Base-by-base conservation (phyloP, 2,329 filamentous ascomycete genomes). In the Fusarium verticillioides region DNA sequence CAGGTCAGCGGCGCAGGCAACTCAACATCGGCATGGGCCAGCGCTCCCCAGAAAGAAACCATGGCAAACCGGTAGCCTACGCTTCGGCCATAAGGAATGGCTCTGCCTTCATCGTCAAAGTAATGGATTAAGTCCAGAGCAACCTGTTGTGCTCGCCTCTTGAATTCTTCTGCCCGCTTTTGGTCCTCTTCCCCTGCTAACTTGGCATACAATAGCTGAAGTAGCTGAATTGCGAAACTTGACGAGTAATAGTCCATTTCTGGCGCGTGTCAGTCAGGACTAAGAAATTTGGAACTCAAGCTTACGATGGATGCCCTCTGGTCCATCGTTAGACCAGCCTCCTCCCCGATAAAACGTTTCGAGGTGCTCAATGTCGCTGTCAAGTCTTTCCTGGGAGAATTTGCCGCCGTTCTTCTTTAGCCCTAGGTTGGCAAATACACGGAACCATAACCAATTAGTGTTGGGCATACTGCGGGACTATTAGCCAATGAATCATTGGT, bases 221-320 rank as follows among this genome's bases (percentile, higher is more conserved):
- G 83, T 75, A 94, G 93, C 75, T 95, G 93, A 63, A 95, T 96
- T 3, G 93, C 93, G 79, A 95, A 95, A 65, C 91, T 93, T 15
- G 92, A 93, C 2, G 92, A 94, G 81, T 95, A 96, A 78, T 95
- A 95, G 80, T 95, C 93, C 90, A 95, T 94, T 81, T 95, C 86
- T 88, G 50, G 32, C 30, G 9, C 13, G n/a, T 40, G 44, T 74
- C 23, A 77, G 72, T 30, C 28, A 34, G 39, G 21, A 26, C 34
- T 12, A 23, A 18, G 15, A 13, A 21, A 28, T 46, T 18, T 15
- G 8, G 9, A 28, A 15, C 1, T 18, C 54, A 21, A 76, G 3
- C 86, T 73, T 70, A 87, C 86, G 93, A 65, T 93, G 92, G 64
- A 95, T 93, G 19, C 90, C 90, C 77, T 92, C 90, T 0, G 93